Evolutionary conservation across 1,284 basidiomycete species (phyloP).

Genomic region (Meira nashicola): DNA sequence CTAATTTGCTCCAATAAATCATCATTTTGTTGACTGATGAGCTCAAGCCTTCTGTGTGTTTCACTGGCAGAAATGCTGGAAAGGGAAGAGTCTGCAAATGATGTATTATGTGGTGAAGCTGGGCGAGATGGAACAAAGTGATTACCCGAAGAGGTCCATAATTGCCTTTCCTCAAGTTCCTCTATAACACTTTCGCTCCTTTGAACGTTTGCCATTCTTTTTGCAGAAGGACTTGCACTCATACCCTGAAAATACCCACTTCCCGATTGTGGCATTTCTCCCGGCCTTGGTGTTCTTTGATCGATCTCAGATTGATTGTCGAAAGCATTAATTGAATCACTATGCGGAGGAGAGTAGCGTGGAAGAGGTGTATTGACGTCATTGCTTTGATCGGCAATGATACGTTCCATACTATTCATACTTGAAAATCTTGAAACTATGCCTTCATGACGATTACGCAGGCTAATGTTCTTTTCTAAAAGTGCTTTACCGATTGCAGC

Average conservation of each 20-base stretch:
- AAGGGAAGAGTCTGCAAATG: conserved; percentile 15
- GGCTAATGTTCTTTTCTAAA: conserved; percentile 41
- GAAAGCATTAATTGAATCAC: conserved; percentile 18
- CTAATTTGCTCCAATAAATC: conserved; percentile 35
- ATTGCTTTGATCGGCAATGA: not conserved
- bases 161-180: no score
- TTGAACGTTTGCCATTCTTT: not conserved
- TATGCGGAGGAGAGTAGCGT: conserved; percentile 33
- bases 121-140: conserved; percentile 1
- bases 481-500: conserved; percentile 44
- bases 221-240: not conserved
- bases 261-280: not conserved
- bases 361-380: not conserved
- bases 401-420: not conserved
- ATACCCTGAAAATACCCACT: not conserved
- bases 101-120: conserved; percentile 16
- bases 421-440: conserved; percentile 9
- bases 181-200: not conserved
- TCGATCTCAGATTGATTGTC: conserved; percentile 3
- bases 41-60: conserved; percentile 34
- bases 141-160: not conserved
- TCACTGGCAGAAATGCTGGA: conserved; percentile 20
- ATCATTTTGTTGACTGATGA: conserved; percentile 38
- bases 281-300: conserved; percentile 8
- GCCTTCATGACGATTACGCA: conserved; percentile 25